Base-by-base conservation (phyloP, 1,284 basidiomycete species). In the Ceratobasidium sp. region DNA sequence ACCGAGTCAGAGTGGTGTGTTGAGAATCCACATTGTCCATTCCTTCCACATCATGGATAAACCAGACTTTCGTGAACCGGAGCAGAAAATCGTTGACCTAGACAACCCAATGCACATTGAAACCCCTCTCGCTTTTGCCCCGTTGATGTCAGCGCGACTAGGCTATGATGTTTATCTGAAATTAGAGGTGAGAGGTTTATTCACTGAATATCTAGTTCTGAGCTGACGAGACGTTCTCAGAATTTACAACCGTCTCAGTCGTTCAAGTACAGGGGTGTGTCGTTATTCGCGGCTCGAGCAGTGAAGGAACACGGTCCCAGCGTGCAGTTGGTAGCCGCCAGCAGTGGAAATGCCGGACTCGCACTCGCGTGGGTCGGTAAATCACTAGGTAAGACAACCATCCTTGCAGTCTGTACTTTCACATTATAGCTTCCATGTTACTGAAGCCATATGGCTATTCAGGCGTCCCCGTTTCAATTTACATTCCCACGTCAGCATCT, bases 211-310 rank as follows among this genome's bases (percentile, higher is more conserved):
- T 59, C 41, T 24, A 74, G n/a, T 9, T 19, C 24, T n/a, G 57
- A 65, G 27, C 24, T 33, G 56, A 73, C 31, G 22, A 53, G 56
- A 19, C n/a, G 50, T 8, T 19, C 31, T 51, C 78, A 93, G 92
- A 91, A 87, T 77, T 83, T 93, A 1, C 92, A 93, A 74, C 89
- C 89, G 0, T 87, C 88, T 0, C 86, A 91, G 76, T 93, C 91
- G 6, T 93, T 92, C 87, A 93, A 93, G 80, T 90, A 87, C 77
- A 86, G 92, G 29, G 91, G 91, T 5, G 86, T 93, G 48, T 90
- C 90, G 24, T 84, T 86, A 76, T 91, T 90, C 78, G 84, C 88
- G 2, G 85, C 88, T 78, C 83, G 85, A 47, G 86, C 85, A 31
- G 84, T 86, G 74, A 82, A 85, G 71, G 82, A 80, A 22, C 84